These are phyloP conservation scores for Kodamaea leandrae DNA, from an alignment of 805 yeast species.

Conservation along the genomic window DNA sequence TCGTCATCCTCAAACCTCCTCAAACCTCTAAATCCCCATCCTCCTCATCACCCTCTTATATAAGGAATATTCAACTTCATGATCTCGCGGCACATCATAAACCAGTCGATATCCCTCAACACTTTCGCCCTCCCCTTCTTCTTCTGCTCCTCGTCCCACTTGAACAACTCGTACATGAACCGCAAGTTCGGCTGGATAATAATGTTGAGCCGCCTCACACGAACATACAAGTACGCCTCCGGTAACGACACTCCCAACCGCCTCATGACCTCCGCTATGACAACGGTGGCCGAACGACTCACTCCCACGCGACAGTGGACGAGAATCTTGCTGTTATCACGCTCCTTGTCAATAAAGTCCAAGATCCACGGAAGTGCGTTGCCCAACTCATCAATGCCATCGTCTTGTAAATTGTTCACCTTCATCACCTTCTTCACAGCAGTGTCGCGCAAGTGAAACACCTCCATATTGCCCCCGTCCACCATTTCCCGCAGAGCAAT, in stretches of 20 bases:
- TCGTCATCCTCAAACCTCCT: too few relatives aligned
- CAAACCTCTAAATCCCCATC: too few relatives aligned
- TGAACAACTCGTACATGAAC: slow-evolving; percentile 85
- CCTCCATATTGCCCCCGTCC: slow-evolving; percentile 32
- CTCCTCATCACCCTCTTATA: too few relatives aligned
- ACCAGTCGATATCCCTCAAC: slow-evolving; percentile 82
- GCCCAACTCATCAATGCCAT: slow-evolving; percentile 80
- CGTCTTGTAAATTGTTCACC: slow-evolving; percentile 78
- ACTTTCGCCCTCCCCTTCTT: slow-evolving; percentile 10
- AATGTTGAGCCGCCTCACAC: slow-evolving; percentile 85
- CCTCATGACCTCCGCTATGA: slow-evolving; percentile 92
- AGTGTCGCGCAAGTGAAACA: slow-evolving; percentile 16
- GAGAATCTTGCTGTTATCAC: slow-evolving; percentile 38
- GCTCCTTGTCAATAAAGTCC: slow-evolving; percentile 54
- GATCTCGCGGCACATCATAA: slow-evolving; percentile 78
- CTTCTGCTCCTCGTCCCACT: slow-evolving; percentile 38
- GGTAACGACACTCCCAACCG: slow-evolving; percentile 65
- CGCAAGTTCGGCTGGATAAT: slow-evolving; percentile 92
- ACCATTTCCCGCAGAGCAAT: slow-evolving; percentile 22
- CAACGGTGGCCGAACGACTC: slow-evolving; percentile 90
- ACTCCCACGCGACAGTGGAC: slow-evolving; percentile 97
- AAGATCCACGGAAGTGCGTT: slow-evolving; percentile 61
- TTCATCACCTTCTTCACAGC: slow-evolving; percentile 51
- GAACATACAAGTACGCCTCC: slow-evolving; percentile 80
- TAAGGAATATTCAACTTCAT: slow-evolving; percentile 69